Percentiles rank a stretch among this genome's conserved stretches.
Evolutionary conservation across 169 alveolate genomes (phyloP).

Genomic region (Pseudocohnilembus persalinus): DNA sequence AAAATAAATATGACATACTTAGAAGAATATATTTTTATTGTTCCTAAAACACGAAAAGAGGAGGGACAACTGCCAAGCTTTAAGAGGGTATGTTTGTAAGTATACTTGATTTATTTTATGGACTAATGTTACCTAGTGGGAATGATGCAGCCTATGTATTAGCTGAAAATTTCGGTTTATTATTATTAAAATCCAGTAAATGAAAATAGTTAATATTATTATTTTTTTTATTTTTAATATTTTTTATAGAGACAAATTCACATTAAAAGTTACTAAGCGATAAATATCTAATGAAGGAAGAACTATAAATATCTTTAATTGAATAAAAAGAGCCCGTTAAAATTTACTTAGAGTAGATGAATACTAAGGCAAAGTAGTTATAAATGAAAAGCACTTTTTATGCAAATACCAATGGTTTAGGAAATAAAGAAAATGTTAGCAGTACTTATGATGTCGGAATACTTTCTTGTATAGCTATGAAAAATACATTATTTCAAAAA

Average conservation of each 20-base stretch:
- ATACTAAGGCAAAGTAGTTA: neutral
- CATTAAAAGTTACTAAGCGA: neutral
- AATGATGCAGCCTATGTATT: constrained; percentile 71
- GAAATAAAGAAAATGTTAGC: neutral
- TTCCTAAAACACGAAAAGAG: neutral
- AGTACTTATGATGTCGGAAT: neutral
- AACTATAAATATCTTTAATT: no score
- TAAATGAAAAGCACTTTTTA: neutral
- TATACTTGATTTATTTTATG: constrained; percentile 56
- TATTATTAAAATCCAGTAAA: neutral
- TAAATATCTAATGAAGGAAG: neutral
- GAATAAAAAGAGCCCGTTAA: neutral
- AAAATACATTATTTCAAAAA: no score
- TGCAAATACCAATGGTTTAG: neutral
- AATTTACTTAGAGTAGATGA: neutral
- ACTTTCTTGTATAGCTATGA: neutral
- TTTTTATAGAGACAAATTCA: neutral
- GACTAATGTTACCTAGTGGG: constrained; percentile 73
- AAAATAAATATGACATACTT: neutral
- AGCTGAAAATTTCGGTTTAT: constrained; percentile 57
- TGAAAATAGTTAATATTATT: no score
- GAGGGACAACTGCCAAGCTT: constrained; percentile 61
- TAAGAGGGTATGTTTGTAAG: constrained; percentile 49
- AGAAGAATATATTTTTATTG: neutral
- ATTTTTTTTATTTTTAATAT: no score